Conservation (phyloP, 192 early-diverging fungal genomes). For the Bifiguratus adelaidae region DNA sequence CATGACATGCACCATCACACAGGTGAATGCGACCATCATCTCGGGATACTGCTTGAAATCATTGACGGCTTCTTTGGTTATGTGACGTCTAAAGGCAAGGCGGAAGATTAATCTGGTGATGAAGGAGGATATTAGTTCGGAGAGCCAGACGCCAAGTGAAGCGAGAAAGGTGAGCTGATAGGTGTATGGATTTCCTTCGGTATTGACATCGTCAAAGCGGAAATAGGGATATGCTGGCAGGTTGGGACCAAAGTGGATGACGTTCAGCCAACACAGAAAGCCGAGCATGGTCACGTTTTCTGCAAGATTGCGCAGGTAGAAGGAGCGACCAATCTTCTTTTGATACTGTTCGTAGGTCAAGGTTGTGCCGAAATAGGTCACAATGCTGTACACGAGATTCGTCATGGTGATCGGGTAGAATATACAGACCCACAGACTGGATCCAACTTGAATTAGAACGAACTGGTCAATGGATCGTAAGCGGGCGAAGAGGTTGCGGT, state of each 20-base stretch:
- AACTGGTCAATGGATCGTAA: slow-evolving; percentile 58
- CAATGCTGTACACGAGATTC: slow-evolving; percentile 28
- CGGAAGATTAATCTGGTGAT: slow-evolving; percentile 55
- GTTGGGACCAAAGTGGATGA: slow-evolving; percentile 66
- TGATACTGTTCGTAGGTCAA: slow-evolving; percentile 55
- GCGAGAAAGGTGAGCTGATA: slow-evolving; percentile 48
- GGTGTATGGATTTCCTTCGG: slow-evolving; percentile 27
- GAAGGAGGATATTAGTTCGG: slow-evolving; percentile 50
- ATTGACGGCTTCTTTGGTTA: slow-evolving; percentile 49
- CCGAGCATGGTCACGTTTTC: slow-evolving; percentile 73
- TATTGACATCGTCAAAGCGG: slow-evolving; percentile 37
- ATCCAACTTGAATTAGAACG: slow-evolving; percentile 50
- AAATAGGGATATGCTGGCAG: slow-evolving; percentile 57
- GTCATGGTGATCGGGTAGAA: slow-evolving; percentile 70
- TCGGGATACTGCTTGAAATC: slow-evolving; percentile 62
- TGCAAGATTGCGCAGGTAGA: slow-evolving; percentile 63
- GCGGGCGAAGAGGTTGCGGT: slow-evolving; percentile 65
- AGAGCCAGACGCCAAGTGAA: slow-evolving; percentile 49
- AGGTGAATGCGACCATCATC: slow-evolving; percentile 48
- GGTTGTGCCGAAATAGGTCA: slow-evolving; percentile 43
- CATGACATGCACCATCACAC: slow-evolving; percentile 62
- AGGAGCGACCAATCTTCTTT: slow-evolving; percentile 53
- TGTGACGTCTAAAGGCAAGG: slow-evolving; percentile 36
- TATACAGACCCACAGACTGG: slow-evolving; percentile 64
- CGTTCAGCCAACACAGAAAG: slow-evolving; percentile 56